Evolutionary conservation across 2,329 filamentous ascomycete genomes (phyloP).

Genomic region (Hypoxylon sp.): DNA sequence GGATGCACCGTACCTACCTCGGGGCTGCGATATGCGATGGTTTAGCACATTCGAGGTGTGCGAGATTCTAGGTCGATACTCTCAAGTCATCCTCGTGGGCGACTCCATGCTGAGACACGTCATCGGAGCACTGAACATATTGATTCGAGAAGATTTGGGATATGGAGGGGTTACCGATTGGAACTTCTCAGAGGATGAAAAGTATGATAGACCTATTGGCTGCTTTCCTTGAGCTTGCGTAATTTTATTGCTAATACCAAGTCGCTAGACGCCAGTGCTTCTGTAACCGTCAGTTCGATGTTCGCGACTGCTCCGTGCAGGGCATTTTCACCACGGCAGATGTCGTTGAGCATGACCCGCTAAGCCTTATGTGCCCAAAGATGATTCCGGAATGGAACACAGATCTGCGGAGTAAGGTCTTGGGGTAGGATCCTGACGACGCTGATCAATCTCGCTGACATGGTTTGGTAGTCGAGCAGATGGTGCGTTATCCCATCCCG

Average conservation of each 20-base stretch:
- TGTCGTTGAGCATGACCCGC: slow-evolving; percentile 60
- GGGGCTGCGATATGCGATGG: slow-evolving; percentile 64
- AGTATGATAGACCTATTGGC: slow-evolving; percentile 46
- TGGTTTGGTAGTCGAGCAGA: slow-evolving; percentile 57
- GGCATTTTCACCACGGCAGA: slow-evolving; percentile 64
- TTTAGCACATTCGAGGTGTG: slow-evolving; percentile 62
- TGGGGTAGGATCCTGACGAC: slow-evolving; percentile 1
- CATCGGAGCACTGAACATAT: slow-evolving; percentile 62
- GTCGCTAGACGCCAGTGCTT: slow-evolving; percentile 59
- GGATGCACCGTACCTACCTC: slow-evolving; percentile 62
- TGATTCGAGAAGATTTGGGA: slow-evolving; percentile 62
- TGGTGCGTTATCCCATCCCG: slow-evolving; percentile 61
- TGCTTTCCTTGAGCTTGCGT: background rate
- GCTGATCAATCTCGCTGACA: slow-evolving; percentile 27
- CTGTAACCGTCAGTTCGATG: slow-evolving; percentile 65
- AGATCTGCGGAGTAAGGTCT: slow-evolving; percentile 50
- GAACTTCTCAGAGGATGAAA: slow-evolving; percentile 63
- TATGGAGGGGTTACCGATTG: slow-evolving; percentile 65
- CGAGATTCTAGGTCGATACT: slow-evolving; percentile 61
- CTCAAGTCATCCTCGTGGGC: slow-evolving; percentile 63
- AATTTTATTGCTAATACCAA: slow-evolving; percentile 22
- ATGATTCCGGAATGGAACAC: slow-evolving; percentile 52
- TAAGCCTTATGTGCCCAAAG: slow-evolving; percentile 58
- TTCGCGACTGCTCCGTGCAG: slow-evolving; percentile 64
- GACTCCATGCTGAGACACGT: slow-evolving; percentile 66